Base-by-base conservation (phyloP, 495 filamentous ascomycete species). In the Neurospora sp. region DNA sequence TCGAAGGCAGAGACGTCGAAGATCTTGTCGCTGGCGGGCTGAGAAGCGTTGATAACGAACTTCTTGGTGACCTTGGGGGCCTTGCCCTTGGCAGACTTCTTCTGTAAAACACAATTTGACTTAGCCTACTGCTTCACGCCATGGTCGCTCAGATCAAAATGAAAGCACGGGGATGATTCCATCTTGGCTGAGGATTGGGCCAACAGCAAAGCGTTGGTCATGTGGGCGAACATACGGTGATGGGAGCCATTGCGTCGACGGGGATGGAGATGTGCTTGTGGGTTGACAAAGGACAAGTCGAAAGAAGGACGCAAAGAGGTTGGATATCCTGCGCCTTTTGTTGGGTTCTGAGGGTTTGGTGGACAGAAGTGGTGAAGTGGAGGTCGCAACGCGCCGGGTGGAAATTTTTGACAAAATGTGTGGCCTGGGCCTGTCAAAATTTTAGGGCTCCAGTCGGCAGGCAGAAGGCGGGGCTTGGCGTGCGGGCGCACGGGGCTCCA, bases 1-100 rank as follows among this genome's bases (percentile, higher is more conserved):
- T 98, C 94, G 87, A 98, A 99, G 79, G 95, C 94, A 76, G 92
- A 90, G 83, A 97, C 90, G 83, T 99, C 94, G 92, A 99, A 99
- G 89, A 99, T 99, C 91, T 98, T 98, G 90, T 99, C 96, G 86
- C 89, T 91, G 75, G 93, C 94, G 79, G 96, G 96, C 85, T 98
- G 96, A 76, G 92, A 93, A 82, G 94, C 94, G 86, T 98, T 97
- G 93, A 99, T 98, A 87, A 95, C 89, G 91, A 92, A 99, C 96
- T 90, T 91, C 81, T 88, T 87, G 73, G 88, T 90, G 73, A 85
- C 83, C 87, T 90, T 90, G 82, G 82, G 84, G 77, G 83, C 81
- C 84, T 90, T 90, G 78, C 82, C 84, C 82, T 90, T 89, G 82
- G 83, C 78, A 78, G 81, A 82, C 82, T 88, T 91, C 91, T 91